Conservation (phyloP, 345 rosid genomes). For the Melaleuca alternifolia region DNA sequence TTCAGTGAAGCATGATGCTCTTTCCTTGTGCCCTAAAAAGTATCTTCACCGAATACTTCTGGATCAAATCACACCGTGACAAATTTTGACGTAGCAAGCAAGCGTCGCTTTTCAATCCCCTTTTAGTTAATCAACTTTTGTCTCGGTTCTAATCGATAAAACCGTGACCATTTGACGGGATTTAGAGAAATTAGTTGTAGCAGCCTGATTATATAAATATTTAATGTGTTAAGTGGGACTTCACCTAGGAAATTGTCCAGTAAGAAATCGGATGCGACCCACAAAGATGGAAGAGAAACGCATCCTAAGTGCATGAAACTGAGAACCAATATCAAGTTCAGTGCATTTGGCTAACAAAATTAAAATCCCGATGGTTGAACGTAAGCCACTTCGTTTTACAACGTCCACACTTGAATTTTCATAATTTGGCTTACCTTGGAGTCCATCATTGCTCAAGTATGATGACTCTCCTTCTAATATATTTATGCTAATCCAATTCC, state of each 20-base stretch:
- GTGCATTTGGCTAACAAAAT: not conserved
- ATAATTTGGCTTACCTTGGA: not conserved
- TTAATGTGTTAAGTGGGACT: not conserved
- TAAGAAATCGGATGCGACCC: not conserved
- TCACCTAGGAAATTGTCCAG: not conserved
- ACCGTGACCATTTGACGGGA: not conserved
- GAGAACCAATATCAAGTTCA: not conserved
- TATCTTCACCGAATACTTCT: not conserved
- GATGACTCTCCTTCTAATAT: not conserved
- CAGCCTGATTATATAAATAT: not conserved
- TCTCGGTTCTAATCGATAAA: not conserved
- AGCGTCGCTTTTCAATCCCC: not conserved
- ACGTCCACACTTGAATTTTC: not conserved
- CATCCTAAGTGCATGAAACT: not conserved
- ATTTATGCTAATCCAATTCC: not conserved
- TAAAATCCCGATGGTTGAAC: not conserved
- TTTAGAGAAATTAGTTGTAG: not conserved
- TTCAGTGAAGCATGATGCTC: not conserved
- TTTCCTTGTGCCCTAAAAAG: not conserved
- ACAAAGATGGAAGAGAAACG: not conserved
- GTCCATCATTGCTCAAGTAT: not conserved
- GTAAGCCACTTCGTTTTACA: not conserved
- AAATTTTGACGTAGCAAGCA: not conserved
- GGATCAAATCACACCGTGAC: not conserved
- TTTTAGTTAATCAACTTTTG: not conserved